Evolutionary conservation across 257 asterid genomes (phyloP).

Genomic region (Petunia axillaris): DNA sequence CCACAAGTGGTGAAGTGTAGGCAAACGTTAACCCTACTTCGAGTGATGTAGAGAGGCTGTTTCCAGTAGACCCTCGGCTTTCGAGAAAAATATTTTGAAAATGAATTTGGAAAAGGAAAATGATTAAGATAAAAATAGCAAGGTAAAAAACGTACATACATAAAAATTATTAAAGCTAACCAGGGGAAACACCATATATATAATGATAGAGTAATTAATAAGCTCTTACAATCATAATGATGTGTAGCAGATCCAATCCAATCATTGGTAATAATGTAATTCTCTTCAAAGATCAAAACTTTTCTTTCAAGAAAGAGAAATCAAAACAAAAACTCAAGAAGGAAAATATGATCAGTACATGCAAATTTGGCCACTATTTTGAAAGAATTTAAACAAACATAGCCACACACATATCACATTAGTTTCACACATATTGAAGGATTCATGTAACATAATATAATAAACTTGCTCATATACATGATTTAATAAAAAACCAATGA

Average conservation of each 20-base stretch:
- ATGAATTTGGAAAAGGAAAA: no score
- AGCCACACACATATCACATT: not conserved
- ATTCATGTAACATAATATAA: slow-evolving; percentile 13
- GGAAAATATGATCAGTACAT: not conserved
- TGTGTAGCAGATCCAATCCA: not conserved
- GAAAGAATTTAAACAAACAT: not conserved
- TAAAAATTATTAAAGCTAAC: no score
- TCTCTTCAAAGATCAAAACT: not conserved
- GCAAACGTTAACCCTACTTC: no score
- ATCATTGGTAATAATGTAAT: not conserved
- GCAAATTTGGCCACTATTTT: not conserved
- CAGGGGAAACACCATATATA: no score
- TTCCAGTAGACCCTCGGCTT: no score
- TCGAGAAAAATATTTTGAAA: no score
- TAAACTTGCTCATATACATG: slow-evolving; percentile 33
- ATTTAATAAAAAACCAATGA: slow-evolving; percentile 25
- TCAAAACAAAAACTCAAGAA: not conserved
- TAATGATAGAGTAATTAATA: no score
- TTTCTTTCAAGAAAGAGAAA: not conserved
- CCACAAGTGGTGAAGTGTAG: no score
- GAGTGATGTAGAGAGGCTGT: no score
- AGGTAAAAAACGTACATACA: no score
- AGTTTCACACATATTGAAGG: not conserved
- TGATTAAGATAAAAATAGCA: no score
- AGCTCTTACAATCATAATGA: not conserved